Evolutionary conservation across 805 yeast genomes (phyloP).

Genomic region (Cyberlindnera euphorbiiphila): DNA sequence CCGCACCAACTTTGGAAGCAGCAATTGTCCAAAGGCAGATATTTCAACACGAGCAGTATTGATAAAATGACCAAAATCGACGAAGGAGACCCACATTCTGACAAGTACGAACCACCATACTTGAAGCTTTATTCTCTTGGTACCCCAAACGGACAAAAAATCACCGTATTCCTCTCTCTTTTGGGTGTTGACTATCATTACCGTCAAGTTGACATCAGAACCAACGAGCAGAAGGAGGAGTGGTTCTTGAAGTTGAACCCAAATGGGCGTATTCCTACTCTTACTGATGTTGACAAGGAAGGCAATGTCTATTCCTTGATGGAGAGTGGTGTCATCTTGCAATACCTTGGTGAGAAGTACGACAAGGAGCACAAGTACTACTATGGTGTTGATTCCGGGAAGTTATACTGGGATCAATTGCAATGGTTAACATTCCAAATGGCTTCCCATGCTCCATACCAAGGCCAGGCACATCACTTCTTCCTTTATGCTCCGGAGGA

Average conservation of each 20-base stretch:
- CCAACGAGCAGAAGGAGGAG: conserved; percentile 47
- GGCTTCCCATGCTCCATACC: conserved; percentile 60
- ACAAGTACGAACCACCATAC: conserved; percentile 37
- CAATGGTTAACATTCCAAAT: conserved; percentile 55
- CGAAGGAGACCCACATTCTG: conserved; percentile 30
- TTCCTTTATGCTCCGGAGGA: conserved; percentile 42
- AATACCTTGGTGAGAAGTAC: conserved; percentile 56
- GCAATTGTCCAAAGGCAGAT: no score
- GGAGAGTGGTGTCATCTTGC: conserved; percentile 61
- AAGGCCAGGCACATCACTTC: conserved; percentile 58
- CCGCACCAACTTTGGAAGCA: no score
- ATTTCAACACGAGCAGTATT: no score
- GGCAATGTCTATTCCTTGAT: conserved; percentile 44
- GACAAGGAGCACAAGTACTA: conserved; percentile 48
- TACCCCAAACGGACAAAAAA: conserved; percentile 41
- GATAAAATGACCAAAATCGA: conserved; percentile 16
- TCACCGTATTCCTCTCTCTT: conserved; percentile 33
- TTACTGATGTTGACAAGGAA: conserved; percentile 35
- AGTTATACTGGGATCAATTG: conserved; percentile 46
- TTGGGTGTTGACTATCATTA: conserved; percentile 32
- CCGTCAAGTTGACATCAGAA: conserved; percentile 38
- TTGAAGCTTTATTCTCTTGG: conserved; percentile 41
- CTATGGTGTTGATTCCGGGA: conserved; percentile 31
- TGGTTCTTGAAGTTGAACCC: conserved; percentile 57
- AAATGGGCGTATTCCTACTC: conserved; percentile 60